These are phyloP conservation scores for Neolentinus lepideus DNA, from an alignment of 1,284 basidiomycete genomes.

Conservation along the genomic window DNA sequence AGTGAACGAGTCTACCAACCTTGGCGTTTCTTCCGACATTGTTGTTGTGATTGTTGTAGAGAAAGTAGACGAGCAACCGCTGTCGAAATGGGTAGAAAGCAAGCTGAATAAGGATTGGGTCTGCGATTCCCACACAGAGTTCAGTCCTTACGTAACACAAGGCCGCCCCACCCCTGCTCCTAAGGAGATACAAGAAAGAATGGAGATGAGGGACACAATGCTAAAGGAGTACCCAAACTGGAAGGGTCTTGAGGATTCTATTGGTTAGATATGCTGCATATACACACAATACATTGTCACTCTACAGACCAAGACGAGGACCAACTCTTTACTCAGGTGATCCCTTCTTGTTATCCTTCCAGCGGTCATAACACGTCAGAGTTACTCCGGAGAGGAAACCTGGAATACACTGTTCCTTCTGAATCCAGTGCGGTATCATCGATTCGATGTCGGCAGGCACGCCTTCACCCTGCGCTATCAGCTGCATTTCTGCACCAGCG, in stretches of 20 bases:
- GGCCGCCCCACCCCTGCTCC: no score
- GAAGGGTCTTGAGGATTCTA: no score
- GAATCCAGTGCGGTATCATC: slow-evolving; percentile 68
- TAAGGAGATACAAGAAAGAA: no score
- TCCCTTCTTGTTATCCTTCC: background rate
- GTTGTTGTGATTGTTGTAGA: background rate
- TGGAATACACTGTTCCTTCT: slow-evolving; percentile 64
- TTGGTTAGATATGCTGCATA: no score
- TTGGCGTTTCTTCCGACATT: slow-evolving; percentile 11
- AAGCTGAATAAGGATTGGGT: background rate
- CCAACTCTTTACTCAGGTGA: no score
- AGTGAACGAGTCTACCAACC: slow-evolving; percentile 77
- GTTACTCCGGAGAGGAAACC: slow-evolving; percentile 73
- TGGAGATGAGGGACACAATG: no score
- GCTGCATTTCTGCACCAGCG: slow-evolving; percentile 51
- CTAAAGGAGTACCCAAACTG: no score
- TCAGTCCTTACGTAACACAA: no score
- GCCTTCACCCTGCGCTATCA: slow-evolving; percentile 61
- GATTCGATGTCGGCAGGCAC: slow-evolving; percentile 61
- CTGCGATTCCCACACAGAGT: no score
- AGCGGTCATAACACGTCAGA: slow-evolving; percentile 58
- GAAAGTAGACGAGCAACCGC: background rate
- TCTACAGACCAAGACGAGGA: no score
- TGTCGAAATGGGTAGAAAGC: background rate
- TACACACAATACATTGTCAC: no score